phyloP scores from a whole-genome alignment of 306 rosid species.

The Pyrus bretschneideri region DNA sequence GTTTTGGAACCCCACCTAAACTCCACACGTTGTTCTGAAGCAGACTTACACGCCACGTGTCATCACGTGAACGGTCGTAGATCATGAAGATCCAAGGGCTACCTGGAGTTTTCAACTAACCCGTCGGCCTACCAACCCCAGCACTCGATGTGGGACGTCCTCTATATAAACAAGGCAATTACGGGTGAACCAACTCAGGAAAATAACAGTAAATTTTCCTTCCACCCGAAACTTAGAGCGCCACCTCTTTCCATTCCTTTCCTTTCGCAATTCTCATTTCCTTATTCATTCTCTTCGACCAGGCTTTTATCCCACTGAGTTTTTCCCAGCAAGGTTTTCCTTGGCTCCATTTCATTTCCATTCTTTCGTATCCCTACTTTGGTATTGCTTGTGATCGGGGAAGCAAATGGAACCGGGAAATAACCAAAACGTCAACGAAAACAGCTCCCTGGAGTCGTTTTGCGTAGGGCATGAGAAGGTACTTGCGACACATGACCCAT shows the following conservation, averaged over 20 bases:
- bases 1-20: constrained; percentile 1
- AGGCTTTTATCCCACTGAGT: neutral
- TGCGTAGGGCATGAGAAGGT: neutral
- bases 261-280: neutral
- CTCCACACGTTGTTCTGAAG: neutral
- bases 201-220: neutral
- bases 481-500: constrained; percentile 19
- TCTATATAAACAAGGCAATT: constrained; percentile 28
- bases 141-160: constrained; percentile 21
- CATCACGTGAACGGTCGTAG: constrained; percentile 13
- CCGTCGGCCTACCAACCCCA: constrained; percentile 62
- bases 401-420: neutral
- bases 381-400: neutral
- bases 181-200: constrained; percentile 27
- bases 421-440: neutral
- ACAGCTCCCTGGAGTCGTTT: constrained; percentile 15
- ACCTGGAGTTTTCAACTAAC: constrained; percentile 59
- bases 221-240: neutral
- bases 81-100: constrained; percentile 45
- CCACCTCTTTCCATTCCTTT: neutral
- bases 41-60: constrained; percentile 29
- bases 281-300: neutral
- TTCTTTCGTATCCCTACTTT: neutral
- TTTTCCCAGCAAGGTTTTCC: too few species aligned
- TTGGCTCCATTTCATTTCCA: neutral